Evolutionary conservation across 2,329 filamentous ascomycete genomes (phyloP), one percentile per base, ranked within the genome.

Genomic region (Colletotrichum euphorbiae): DNA sequence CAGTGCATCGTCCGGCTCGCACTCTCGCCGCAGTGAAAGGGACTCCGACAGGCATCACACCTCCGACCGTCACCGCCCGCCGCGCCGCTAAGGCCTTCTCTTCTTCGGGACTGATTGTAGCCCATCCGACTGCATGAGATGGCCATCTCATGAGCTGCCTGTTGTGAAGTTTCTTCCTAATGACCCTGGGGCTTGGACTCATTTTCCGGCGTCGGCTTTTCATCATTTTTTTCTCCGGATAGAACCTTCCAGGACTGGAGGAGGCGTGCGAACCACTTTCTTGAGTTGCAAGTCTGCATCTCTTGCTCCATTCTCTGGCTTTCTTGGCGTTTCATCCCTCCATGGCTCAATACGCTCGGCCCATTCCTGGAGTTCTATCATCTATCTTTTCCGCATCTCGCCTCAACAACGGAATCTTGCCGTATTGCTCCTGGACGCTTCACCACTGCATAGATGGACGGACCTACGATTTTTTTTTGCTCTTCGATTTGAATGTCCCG

Each of bases 31-130:
- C 76, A 80, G 75, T 77, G 80, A 82, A 66, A 76, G 79, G 73
- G 81, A 83, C 67, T 75, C 74, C 74, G 80, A 81, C 72, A 80
- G 80, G 74, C 73, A 77, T 59, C 78, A 79, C 66, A 72, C 76
- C 60, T 75, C 76, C 19, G 79, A 81, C 71, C 79, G 80, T 70
- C 78, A 80, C 68, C 79, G 80, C 67, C 74, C 78, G 62, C 73
- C 77, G 55, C 79, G 79, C 68, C 79, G 80, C 73, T 80, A 77
- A 74, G 67, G 55, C 66, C 42, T 38, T 62, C 56, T 31, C 66
- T 55, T 46, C 33, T 52, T 9, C 40, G 64, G 56, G 56, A 19
- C 60, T 38, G 50, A 36, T 13, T 69, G 46, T 65, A 63, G 57
- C 46, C 60, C 51, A 38, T 51, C 21, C 56, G 52, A 62, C 63